phyloP scores from a whole-genome alignment of 2,329 filamentous ascomycete genomes.

The Grosmannia serpens region DNA sequence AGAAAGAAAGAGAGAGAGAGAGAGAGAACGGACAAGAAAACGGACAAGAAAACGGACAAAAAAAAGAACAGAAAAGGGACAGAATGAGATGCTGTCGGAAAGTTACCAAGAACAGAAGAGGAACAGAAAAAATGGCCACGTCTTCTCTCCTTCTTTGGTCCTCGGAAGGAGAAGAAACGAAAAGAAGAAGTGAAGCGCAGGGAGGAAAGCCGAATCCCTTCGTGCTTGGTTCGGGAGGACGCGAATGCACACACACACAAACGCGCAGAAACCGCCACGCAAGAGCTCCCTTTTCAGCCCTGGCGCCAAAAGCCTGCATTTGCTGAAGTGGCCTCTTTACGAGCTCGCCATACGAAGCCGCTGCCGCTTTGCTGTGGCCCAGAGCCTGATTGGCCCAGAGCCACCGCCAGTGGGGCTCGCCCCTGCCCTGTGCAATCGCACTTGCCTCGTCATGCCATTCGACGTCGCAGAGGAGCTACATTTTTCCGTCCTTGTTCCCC shows the following conservation, averaged over 20 bases:
- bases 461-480: neutral
- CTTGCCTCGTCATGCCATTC: neutral
- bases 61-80: neutral
- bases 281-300: conserved; percentile 1
- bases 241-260: neutral
- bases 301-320: neutral
- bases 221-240: neutral
- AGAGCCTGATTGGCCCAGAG: neutral
- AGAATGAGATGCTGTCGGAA: neutral
- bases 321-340: conserved; percentile 1
- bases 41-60: neutral
- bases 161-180: neutral
- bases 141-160: neutral
- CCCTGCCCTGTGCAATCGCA: neutral
- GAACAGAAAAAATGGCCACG: neutral
- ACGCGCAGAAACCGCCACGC: neutral
- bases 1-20: neutral
- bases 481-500: neutral
- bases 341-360: neutral
- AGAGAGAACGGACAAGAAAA: neutral
- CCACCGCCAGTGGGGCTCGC: neutral
- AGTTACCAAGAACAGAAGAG: neutral
- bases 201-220: neutral
- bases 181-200: neutral
- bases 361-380: neutral